phyloP scores from a whole-genome alignment of 192 early-diverging fungal genomes.

The Chytriomyces sp. region DNA sequence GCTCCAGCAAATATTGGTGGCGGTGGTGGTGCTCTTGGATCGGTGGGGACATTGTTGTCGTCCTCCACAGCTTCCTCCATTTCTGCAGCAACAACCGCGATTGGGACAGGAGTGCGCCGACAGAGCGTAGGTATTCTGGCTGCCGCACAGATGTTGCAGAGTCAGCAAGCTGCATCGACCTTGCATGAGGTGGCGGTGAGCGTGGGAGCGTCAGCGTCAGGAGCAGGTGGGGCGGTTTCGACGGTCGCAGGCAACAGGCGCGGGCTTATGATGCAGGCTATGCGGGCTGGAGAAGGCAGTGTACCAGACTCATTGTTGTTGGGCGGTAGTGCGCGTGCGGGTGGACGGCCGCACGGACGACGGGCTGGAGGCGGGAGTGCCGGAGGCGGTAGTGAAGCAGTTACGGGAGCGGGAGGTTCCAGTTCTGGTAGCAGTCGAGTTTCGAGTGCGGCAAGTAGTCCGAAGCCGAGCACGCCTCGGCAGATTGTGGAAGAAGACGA shows the following conservation, averaged over 20 bases:
- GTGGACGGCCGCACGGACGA: neutral
- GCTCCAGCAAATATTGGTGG: neutral
- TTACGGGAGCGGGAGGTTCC: no score
- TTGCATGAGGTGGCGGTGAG: neutral
- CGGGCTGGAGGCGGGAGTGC: no score
- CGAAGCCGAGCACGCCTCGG: neutral
- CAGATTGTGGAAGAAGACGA: neutral
- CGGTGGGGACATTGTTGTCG: no score
- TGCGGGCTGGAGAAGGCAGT: neutral
- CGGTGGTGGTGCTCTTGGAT: neutral
- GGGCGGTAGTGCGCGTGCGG: neutral
- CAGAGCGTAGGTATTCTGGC: constrained; percentile 7
- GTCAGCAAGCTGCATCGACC: no score
- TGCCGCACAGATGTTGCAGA: neutral
- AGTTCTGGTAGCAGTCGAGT: neutral
- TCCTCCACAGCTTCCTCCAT: no score
- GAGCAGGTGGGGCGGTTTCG: neutral
- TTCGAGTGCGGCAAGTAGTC: neutral
- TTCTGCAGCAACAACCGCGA: no score
- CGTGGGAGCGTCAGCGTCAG: neutral
- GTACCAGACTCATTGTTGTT: neutral
- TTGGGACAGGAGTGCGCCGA: no score
- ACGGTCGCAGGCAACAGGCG: neutral
- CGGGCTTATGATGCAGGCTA: constrained; percentile 6
- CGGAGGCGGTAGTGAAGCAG: no score